Evolutionary conservation across 108 stramenopile genomes (phyloP).

Genomic region (Skeletonema grethae): DNA sequence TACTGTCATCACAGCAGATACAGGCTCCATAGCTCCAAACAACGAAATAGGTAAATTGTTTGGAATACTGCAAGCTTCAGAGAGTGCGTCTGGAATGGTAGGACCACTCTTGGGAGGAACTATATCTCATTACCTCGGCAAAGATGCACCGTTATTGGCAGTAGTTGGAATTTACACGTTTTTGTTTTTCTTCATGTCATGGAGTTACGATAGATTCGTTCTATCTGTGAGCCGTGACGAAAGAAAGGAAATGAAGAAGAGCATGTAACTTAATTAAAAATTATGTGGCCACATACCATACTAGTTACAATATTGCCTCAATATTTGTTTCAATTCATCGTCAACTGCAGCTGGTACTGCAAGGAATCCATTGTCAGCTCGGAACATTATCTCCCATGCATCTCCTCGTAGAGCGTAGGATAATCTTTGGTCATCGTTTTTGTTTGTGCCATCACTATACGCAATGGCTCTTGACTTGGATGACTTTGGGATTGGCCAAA

Average conservation of each 20-base stretch:
- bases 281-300: not conserved
- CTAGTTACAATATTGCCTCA: not conserved
- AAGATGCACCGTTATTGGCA: conserved; percentile 62
- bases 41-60: conserved; percentile 78
- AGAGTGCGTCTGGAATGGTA: conserved; percentile 75
- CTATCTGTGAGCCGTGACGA: conserved; percentile 8
- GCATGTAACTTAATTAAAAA: conserved; percentile 9
- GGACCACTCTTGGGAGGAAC: conserved; percentile 75
- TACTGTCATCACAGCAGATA: conserved; percentile 79
- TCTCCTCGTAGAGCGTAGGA: conserved; percentile 44
- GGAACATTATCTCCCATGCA: conserved; percentile 54
- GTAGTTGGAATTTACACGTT: conserved; percentile 58
- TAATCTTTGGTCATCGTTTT: conserved; percentile 9
- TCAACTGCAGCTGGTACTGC: conserved; percentile 39
- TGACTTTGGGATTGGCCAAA: conserved; percentile 29
- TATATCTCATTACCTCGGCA: conserved; percentile 45
- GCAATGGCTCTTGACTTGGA: not conserved
- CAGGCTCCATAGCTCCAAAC: conserved; percentile 62
- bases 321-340: conserved; percentile 15
- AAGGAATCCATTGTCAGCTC: conserved; percentile 46
- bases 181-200: conserved; percentile 53
- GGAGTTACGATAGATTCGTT: conserved; percentile 54
- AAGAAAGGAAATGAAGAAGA: conserved; percentile 16
- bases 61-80: conserved; percentile 71
- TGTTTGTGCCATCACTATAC: conserved; percentile 2